Evolutionary conservation across 176 grass and related monocot species (phyloP).

Genomic region (Guadua angustifolia): DNA sequence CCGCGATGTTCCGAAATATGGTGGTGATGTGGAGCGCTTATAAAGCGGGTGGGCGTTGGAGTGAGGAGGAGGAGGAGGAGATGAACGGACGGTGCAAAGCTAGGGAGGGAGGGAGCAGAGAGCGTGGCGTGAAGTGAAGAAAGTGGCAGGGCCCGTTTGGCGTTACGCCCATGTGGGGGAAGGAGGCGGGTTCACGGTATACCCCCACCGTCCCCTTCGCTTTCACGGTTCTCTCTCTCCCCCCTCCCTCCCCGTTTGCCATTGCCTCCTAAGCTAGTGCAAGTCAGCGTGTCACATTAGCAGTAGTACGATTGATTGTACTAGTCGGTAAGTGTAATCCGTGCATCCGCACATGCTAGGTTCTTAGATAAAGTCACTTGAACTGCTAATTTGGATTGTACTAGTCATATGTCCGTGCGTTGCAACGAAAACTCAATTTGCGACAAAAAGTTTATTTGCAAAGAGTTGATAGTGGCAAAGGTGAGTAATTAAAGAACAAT

Average conservation of each 20-base stretch:
- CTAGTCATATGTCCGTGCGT: too few relatives aligned
- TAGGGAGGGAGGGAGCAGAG: not conserved
- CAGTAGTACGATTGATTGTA: too few relatives aligned
- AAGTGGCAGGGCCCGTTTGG: not conserved
- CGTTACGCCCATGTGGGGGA: constrained; percentile 29
- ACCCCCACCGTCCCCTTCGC: constrained; percentile 16
- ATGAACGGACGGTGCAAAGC: not conserved
- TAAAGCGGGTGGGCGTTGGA: constrained; percentile 45
- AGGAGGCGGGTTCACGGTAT: not conserved
- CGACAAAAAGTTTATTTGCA: too few relatives aligned
- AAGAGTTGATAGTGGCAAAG: too few relatives aligned
- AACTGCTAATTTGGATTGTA: too few relatives aligned
- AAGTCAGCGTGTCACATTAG: too few relatives aligned
- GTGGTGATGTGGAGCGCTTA: constrained; percentile 50
- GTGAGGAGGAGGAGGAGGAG: not conserved
- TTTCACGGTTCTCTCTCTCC: not conserved
- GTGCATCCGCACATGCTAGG: too few relatives aligned
- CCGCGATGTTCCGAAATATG: constrained; percentile 29
- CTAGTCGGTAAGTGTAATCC: too few relatives aligned
- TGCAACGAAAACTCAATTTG: too few relatives aligned
- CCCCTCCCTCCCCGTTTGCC: not conserved
- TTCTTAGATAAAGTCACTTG: too few relatives aligned
- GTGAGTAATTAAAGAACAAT: too few relatives aligned
- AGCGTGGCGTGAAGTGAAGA: not conserved
- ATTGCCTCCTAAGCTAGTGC: not conserved